Percentiles rank a stretch among this genome's conserved stretches.
Conservation (phyloP, 192 early-diverging fungal species). For the Coemansia sp. region DNA sequence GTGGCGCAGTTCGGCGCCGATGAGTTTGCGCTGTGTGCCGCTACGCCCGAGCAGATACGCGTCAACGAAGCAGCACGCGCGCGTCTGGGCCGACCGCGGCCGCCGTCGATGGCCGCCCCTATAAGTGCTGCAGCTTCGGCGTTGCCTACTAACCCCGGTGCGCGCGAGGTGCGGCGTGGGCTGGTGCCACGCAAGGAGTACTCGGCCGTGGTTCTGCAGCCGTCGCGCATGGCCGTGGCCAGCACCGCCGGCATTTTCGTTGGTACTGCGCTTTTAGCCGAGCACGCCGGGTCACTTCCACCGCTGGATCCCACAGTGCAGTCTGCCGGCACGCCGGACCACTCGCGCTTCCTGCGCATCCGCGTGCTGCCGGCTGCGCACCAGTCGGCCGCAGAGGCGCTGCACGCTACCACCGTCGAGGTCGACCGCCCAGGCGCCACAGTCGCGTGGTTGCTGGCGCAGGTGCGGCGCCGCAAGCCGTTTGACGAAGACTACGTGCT, state of each 20-base stretch:
- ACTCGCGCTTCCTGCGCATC: slow-evolving; percentile 28
- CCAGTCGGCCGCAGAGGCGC: slow-evolving; percentile 57
- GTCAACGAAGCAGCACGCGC: slow-evolving; percentile 49
- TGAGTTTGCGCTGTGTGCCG: too few species aligned
- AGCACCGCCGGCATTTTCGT: slow-evolving; percentile 41
- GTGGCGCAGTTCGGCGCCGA: too few species aligned
- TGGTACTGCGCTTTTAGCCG: slow-evolving; percentile 17
- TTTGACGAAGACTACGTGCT: slow-evolving; percentile 84
- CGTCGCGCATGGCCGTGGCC: slow-evolving; percentile 32
- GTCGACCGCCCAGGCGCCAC: slow-evolving; percentile 62
- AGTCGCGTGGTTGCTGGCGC: slow-evolving; percentile 76
- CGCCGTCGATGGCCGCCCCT: slow-evolving; percentile 19
- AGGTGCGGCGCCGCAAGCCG: slow-evolving; percentile 85
- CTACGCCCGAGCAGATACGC: too few species aligned
- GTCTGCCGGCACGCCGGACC: slow-evolving; percentile 5
- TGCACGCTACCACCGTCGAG: slow-evolving; percentile 88
- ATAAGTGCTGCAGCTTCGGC: not conserved
- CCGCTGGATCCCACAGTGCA: not conserved
- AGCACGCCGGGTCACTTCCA: slow-evolving; percentile 4
- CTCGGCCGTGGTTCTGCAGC: slow-evolving; percentile 31
- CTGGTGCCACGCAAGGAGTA: slow-evolving; percentile 16
- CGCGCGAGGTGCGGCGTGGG: slow-evolving; percentile 8
- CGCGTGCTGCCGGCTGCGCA: slow-evolving; percentile 17
- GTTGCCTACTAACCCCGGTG: too few species aligned
- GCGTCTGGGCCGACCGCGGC: slow-evolving; percentile 39